Evolutionary conservation across 176 grass and related monocot genomes (phyloP), one percentile per base, ranked within the genome.

Genomic region (Eremochloa ophiuroides): DNA sequence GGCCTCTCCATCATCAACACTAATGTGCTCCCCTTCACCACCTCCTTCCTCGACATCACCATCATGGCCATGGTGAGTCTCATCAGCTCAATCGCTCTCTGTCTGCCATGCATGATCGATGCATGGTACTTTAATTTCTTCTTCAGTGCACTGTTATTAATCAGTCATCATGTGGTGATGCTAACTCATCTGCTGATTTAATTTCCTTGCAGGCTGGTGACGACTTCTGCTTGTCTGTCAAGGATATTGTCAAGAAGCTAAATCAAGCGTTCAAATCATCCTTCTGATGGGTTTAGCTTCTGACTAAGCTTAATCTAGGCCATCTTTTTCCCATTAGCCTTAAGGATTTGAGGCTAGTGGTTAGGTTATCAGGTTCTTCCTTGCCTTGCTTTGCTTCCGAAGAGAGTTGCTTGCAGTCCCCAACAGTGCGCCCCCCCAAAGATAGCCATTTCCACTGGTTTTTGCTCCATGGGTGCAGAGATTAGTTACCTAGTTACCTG

Each of bases 221-320:
- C 65, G 82, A 90, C 26, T 99, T 95, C 76, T 91, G 89, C 12
- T 80, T 92, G 73, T 93, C 87, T 26, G 93, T 91, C 83, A 99
- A 96, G 76, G 97, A 99, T 83, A 75, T 99, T 17, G 97, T 99
- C 68, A 96, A 86, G 85, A 99, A 92, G 79, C 76, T 99, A 83
- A 93, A 85, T 71, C 89, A 90, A 60, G 85, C 87, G 41, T 90
- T 96, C 87, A 93, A 93, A 66, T 62, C 88, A 76, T 93, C 87
- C 50, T 38, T 28, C 68, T 90, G 91, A 95, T 62, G 71, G 69
- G 81, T 44, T 78, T 62, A 80, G 82, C 67, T 76, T 38, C 46
- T 72, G 39, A 76, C 85, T 71, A 76, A 79, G 41, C 67, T 87
- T 86, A 93, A 76, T 87, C 37, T 81, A 81, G 80, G 82, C 55